A percentile compares a stretch with the other conserved stretches of the same genome.
These are phyloP conservation scores for Venturia oleaginea DNA, from an alignment of 2,329 filamentous ascomycete genomes.

Conservation along the genomic window DNA sequence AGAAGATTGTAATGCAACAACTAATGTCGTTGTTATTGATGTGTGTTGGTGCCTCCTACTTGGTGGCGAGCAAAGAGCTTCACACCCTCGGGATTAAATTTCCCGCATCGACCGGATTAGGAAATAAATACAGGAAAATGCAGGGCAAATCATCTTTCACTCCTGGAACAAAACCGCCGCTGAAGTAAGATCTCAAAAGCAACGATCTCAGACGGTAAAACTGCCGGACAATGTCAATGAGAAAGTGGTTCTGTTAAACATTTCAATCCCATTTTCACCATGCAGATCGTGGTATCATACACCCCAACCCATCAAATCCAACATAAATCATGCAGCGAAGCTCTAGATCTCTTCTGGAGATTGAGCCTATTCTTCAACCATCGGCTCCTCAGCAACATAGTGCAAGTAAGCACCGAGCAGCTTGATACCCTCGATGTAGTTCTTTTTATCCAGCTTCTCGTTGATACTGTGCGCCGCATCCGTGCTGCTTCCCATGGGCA, in stretches of 20 bases:
- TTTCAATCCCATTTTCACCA: background rate
- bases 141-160: background rate
- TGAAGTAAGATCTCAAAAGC: background rate
- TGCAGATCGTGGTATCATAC: constrained; percentile 5
- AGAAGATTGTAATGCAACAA: too few relatives aligned
- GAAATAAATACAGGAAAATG: background rate
- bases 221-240: background rate
- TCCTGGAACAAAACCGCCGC: background rate
- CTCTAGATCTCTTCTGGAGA: background rate
- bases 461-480: constrained; percentile 97
- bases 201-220: background rate
- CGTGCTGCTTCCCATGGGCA: constrained; percentile 96
- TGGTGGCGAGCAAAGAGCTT: background rate
- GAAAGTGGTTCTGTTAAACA: background rate
- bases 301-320: background rate
- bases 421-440: constrained; percentile 98
- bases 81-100: background rate
- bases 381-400: constrained; percentile 87
- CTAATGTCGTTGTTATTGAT: background rate
- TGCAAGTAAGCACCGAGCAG: constrained; percentile 89
- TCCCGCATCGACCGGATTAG: background rate
- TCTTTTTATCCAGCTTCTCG: constrained; percentile 92
- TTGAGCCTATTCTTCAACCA: constrained; percentile 18
- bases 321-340: background rate
- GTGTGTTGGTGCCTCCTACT: background rate